Conservation (phyloP, 148 eudicot genomes). For the Simmondsia chinensis region DNA sequence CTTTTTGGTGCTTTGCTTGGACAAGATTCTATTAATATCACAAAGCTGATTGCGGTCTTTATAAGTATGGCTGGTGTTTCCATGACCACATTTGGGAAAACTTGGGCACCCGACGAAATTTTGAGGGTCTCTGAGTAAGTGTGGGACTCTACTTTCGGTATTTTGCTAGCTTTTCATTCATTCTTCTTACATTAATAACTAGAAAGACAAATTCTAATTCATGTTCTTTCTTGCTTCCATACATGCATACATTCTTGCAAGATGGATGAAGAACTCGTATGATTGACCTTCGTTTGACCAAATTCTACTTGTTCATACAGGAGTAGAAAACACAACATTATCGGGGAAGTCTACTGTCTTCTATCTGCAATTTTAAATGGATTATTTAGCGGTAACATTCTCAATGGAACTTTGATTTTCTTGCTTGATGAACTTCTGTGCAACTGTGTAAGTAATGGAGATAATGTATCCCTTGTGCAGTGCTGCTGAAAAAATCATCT, state of each 20-base stretch:
- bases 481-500: conserved; percentile 29
- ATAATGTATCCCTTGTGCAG: conserved; percentile 10
- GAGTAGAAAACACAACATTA: conserved; percentile 21
- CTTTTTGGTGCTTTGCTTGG: conserved; percentile 34
- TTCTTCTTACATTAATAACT: not conserved
- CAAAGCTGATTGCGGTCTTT: conserved; percentile 22
- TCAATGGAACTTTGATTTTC: not conserved
- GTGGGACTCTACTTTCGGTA: too few species aligned
- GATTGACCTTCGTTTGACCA: not conserved
- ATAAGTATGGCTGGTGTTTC: conserved; percentile 35
- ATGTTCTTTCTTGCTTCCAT: too few species aligned
- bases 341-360: conserved; percentile 30
- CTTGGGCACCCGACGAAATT: conserved; percentile 31
- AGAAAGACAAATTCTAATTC: too few species aligned
- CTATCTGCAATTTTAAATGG: conserved; percentile 29
- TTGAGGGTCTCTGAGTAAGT: conserved; percentile 21
- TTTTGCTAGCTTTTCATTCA: not conserved
- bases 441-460: too few species aligned
- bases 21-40: conserved; percentile 19
- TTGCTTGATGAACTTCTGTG: too few species aligned
- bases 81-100: conserved; percentile 37
- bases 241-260: too few species aligned
- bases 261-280: not conserved
- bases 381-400: conserved; percentile 23
- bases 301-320: conserved; percentile 5